These are phyloP conservation scores for Beauveria sp. DNA, from an alignment of 2,329 filamentous ascomycete species.

Conservation along the genomic window DNA sequence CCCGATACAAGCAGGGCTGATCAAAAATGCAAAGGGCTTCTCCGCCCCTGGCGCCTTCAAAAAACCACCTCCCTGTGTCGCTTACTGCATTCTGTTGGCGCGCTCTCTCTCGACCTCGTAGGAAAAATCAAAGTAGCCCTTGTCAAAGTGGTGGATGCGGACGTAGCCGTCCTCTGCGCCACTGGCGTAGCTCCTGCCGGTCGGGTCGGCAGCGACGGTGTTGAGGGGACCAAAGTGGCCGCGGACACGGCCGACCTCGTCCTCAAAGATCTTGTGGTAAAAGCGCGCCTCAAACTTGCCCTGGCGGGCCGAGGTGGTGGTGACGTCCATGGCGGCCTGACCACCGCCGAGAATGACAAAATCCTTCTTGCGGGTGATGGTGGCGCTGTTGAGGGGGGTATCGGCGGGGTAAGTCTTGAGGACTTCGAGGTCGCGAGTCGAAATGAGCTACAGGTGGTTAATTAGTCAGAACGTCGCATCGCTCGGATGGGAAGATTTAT, in stretches of 20 bases:
- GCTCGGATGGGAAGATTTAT: not conserved
- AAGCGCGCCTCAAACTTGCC: conserved; percentile 99
- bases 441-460: conserved; percentile 54
- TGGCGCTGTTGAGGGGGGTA: conserved; percentile 92
- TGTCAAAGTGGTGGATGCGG: conserved; percentile 96
- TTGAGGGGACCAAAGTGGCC: conserved; percentile 97
- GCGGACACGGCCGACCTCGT: conserved; percentile 94
- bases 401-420: conserved; percentile 90
- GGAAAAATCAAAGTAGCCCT: conserved; percentile 96
- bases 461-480: not conserved
- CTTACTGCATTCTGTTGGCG: conserved; percentile 36
- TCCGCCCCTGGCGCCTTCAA: not conserved
- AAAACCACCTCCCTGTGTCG: not conserved
- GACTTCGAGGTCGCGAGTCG: conserved; percentile 77
- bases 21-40: not conserved
- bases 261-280: conserved; percentile 99
- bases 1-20: not conserved
- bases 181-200: conserved; percentile 85
- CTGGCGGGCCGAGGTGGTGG: conserved; percentile 84
- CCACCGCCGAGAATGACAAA: conserved; percentile 97
- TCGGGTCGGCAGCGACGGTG: conserved; percentile 89
- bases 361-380: conserved; percentile 92
- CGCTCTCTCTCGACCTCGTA: conserved; percentile 95
- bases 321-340: conserved; percentile 98
- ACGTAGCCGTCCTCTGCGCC: conserved; percentile 99